A percentile compares a stretch with the other conserved stretches of the same genome.
phyloP scores from a whole-genome alignment of 495 filamentous ascomycete genomes.

The Xylaria flabelliformis region DNA sequence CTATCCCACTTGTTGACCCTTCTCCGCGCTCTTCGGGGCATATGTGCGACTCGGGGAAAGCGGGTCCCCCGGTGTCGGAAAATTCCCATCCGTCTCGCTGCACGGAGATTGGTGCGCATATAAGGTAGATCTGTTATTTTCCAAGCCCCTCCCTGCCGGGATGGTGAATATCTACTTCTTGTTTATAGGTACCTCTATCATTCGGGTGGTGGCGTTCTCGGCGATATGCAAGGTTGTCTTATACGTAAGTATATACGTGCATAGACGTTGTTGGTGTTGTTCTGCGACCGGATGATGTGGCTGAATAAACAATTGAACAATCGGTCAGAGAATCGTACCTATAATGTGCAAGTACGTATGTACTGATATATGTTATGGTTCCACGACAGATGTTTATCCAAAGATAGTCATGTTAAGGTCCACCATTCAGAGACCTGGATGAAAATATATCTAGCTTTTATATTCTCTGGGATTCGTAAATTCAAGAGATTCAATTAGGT shows the following conservation, averaged over 20 bases:
- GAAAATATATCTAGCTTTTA: background rate
- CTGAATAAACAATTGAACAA: background rate
- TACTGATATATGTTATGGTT: background rate
- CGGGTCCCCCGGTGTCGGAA: slow-evolving; percentile 32
- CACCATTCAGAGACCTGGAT: background rate
- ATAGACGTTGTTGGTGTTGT: background rate
- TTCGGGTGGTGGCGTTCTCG: background rate
- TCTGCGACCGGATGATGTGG: background rate
- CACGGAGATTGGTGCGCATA: slow-evolving; percentile 39
- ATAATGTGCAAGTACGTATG: background rate
- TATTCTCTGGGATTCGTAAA: background rate
- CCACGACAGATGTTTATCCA: background rate
- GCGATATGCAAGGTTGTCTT: background rate
- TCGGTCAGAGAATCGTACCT: background rate
- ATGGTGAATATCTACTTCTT: background rate
- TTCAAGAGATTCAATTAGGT: background rate
- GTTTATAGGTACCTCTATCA: background rate
- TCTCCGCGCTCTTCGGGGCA: slow-evolving; percentile 26
- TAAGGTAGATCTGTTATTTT: background rate
- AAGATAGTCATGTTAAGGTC: background rate
- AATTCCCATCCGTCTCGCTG: slow-evolving; percentile 32
- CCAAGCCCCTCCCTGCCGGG: background rate
- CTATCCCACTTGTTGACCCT: background rate
- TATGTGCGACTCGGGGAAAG: slow-evolving; percentile 26
- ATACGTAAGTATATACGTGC: background rate